These are phyloP conservation scores for Corylus avellana DNA, from an alignment of 306 rosid species.

Conservation along the genomic window DNA sequence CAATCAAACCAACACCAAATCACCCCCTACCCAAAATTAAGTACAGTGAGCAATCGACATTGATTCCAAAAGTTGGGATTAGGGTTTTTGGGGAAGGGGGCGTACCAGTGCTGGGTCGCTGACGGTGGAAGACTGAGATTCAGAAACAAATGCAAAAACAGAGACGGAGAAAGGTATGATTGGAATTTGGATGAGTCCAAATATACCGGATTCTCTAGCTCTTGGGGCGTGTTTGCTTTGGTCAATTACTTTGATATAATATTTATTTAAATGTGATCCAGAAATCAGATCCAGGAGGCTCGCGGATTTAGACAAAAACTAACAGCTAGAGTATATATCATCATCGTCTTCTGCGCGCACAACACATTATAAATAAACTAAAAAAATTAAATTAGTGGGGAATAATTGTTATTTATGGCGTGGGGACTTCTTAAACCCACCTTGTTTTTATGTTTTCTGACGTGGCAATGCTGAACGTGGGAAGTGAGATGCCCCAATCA, in stretches of 20 bases:
- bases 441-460: not conserved
- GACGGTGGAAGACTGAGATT: constrained; percentile 44
- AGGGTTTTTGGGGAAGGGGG: constrained; percentile 58
- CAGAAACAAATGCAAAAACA: constrained; percentile 41
- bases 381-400: not conserved
- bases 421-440: not conserved
- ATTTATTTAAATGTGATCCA: constrained; percentile 3
- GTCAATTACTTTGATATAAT: constrained; percentile 20
- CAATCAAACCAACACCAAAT: constrained; percentile 33
- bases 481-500: not conserved
- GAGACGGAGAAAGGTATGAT: constrained; percentile 14
- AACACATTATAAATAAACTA: not conserved
- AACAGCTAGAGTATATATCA: not conserved
- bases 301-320: constrained; percentile 22
- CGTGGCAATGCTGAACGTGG: not conserved
- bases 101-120: constrained; percentile 36
- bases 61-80: constrained; percentile 24
- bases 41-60: not conserved
- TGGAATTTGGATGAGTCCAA: constrained; percentile 41
- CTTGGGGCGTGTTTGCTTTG: constrained; percentile 10
- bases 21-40: constrained; percentile 8
- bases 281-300: constrained; percentile 33
- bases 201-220: constrained; percentile 43
- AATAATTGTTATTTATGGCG: constrained; percentile 1
- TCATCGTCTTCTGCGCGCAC: not conserved